Base-by-base conservation (phyloP, 2,329 filamentous ascomycete genomes). In the Penicillium sp. region DNA sequence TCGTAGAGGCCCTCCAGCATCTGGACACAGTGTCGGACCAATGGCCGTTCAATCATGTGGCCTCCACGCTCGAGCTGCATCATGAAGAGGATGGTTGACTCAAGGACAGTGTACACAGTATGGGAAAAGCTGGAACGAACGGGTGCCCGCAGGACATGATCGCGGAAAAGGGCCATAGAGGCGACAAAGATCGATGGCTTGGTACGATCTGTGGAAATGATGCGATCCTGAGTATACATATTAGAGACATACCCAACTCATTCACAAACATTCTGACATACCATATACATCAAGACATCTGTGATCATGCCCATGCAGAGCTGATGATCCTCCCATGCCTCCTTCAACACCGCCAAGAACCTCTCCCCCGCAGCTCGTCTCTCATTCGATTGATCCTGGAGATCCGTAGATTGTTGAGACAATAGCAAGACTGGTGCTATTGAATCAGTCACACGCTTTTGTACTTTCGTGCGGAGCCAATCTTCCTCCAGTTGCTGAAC, bases 281-380 rank as follows among this genome's bases (percentile, higher is more conserved):
- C 76, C 73, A 98, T 86, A 59, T 95, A 95, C 88, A 96, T 95
- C 35, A 96, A 73, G 20, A 96, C 87, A 62, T 96, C 92, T 3
- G 89, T 88, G 34, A 87, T 82, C 90, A 96, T 96, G 58, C 87
- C 88, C 85, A 95, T 95, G 30, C 85, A 89, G 39, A 85, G 77
- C 59, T 89, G 85, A 59, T 98, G 89, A 46, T 93, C 84, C 44
- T 88, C 79, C 87, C 89, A 98, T 2, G 82, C 79, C 41, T 80
- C 74, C 51, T 83, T 83, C 10, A 96, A 64, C 0, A 79, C 82
- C 38, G 77, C 78, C 41, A 98, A 66, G 48, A 96, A 93, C 56
- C 76, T 81, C 64, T 95, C 88, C 32, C 89, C 89, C 23, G 84
- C 82, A 29, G 82, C 76, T 31, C 85, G 75, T 38, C 85, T 78